These are phyloP conservation scores for Macrotyloma uniflorum DNA, from an alignment of 306 rosid species.

Conservation along the genomic window DNA sequence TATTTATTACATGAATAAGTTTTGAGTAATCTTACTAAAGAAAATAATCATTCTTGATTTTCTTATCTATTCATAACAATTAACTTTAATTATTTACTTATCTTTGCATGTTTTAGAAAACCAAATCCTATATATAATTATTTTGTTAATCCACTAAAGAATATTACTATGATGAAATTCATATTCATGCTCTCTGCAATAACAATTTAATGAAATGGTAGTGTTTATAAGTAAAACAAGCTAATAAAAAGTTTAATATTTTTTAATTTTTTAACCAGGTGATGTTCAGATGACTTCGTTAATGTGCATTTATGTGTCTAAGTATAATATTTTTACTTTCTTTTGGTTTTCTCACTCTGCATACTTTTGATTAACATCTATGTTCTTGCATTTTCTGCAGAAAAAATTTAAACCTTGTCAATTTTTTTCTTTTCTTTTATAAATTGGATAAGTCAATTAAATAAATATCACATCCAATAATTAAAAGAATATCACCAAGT, in stretches of 20 bases:
- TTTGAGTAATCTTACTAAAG: not conserved
- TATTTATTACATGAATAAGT: not conserved
- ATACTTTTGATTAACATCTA: not conserved
- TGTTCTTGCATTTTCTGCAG: slow-evolving; percentile 2
- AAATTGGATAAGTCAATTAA: not conserved
- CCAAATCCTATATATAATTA: not conserved
- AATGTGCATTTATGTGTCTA: not conserved
- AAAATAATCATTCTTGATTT: not conserved
- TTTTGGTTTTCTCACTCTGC: not conserved
- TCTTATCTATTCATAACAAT: no score
- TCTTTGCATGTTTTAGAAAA: not conserved
- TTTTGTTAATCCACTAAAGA: not conserved
- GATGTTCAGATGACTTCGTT: no score
- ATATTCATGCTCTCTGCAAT: not conserved
- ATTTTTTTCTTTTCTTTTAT: not conserved
- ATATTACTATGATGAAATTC: not conserved
- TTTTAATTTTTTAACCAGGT: not conserved
- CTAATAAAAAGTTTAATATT: slow-evolving; percentile 13
- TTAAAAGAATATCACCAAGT: slow-evolving; percentile 47
- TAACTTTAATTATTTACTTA: not conserved
- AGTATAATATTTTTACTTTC: not conserved
- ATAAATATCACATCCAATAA: not conserved
- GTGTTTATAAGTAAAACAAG: not conserved
- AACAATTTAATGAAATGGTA: not conserved
- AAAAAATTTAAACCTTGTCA: not conserved